Base-by-base conservation (phyloP, 2,329 filamentous ascomycete genomes). In the Cladosporium austrohemisphaericum region DNA sequence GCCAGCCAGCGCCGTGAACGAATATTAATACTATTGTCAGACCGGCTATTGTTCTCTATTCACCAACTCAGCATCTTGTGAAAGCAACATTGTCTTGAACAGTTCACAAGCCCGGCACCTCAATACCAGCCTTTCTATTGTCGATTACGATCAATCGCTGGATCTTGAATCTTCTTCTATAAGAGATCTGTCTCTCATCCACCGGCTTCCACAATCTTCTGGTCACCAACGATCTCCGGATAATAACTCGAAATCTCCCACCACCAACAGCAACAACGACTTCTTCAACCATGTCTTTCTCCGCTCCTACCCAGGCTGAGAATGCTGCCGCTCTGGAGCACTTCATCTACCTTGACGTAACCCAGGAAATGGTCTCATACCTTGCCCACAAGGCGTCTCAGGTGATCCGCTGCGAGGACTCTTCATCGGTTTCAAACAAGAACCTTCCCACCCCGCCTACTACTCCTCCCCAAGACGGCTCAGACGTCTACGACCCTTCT, bases 281-380 rank as follows among this genome's bases (percentile, higher is more conserved):
- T 25, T 33, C 49, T 50, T 43, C 55, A 52, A 56, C 20, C 59
- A 76, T 76, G 74, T 64, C 71, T 59, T 73, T 71, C 67, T 68
- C 59, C 60, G 61, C 65, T 61, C 67, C 61, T 60, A 70, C 64
- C 57, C 61, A 66, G 18, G 61, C 59, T 53, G 70, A 78, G 69
- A 90, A 90, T 75, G 80, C 84, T 67, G 78, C 78, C 47, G 88
- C 88, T 41, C 77, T 93, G 56, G 86, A 91, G 62, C 80, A 86
- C 62, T 92, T 93, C 67, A 80, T 93, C 72, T 88, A 85, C 71
- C 79, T 80, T 59, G 84, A 84, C 8, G 88, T 93, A 56, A 83
- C 78, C 64, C 77, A 77, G 60, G 78, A 85, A 49, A 93, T 93
- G 88, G 85, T 93, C 61, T 68, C 74, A 52, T 88, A 88, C 71